phyloP scores from a whole-genome alignment of 2,329 filamentous ascomycete genomes.

The Phialemonium atrogriseum region DNA sequence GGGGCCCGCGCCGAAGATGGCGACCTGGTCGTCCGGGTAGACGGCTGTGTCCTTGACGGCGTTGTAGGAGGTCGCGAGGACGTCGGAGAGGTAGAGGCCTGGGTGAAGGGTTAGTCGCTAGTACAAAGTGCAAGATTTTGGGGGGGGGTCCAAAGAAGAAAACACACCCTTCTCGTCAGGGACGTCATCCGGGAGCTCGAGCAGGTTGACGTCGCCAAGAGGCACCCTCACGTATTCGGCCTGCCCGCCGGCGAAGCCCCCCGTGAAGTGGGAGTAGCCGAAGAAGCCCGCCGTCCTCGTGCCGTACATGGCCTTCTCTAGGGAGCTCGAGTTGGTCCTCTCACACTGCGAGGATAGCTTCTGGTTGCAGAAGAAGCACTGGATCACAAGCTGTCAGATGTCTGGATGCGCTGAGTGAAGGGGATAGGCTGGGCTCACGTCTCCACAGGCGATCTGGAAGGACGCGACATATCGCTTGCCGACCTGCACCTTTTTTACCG shows the following conservation, averaged over 20 bases:
- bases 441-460: slow-evolving; percentile 72
- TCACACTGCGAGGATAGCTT: slow-evolving; percentile 76
- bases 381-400: slow-evolving; percentile 7
- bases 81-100: slow-evolving; percentile 70
- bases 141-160: slow-evolving; percentile 7
- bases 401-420: background rate
- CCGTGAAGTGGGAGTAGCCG: slow-evolving; percentile 70
- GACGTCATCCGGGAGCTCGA: slow-evolving; percentile 69
- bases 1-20: slow-evolving; percentile 78
- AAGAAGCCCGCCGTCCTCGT: slow-evolving; percentile 66
- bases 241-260: slow-evolving; percentile 81
- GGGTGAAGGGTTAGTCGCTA: background rate
- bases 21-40: slow-evolving; percentile 67
- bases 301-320: slow-evolving; percentile 70
- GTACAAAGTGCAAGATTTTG: too few relatives aligned
- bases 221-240: slow-evolving; percentile 82
- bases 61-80: slow-evolving; percentile 72
- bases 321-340: slow-evolving; percentile 66
- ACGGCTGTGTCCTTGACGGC: slow-evolving; percentile 76
- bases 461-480: slow-evolving; percentile 71
- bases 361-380: slow-evolving; percentile 71
- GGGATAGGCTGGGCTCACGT: slow-evolving; percentile 5
- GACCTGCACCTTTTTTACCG: slow-evolving; percentile 41
- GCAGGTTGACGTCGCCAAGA: slow-evolving; percentile 69
- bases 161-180: slow-evolving; percentile 67